These are phyloP conservation scores for Sphaerostilbella broomeana DNA, from an alignment of 2,329 filamentous ascomycete species.

Conservation along the genomic window DNA sequence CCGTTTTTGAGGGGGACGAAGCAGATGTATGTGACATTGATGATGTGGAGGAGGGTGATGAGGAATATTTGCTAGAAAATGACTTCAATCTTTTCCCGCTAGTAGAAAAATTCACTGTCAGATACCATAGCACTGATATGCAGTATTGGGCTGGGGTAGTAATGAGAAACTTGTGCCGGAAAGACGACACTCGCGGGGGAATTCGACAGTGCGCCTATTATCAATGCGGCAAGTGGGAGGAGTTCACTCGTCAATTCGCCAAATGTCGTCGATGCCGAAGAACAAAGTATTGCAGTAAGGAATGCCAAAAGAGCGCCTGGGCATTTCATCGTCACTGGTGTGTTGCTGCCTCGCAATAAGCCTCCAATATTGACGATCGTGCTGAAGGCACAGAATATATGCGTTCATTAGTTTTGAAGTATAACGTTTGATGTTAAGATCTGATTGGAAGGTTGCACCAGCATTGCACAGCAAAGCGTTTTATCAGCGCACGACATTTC, in stretches of 20 bases:
- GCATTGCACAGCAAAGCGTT: conserved; percentile 38
- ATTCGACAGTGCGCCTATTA: conserved; percentile 98
- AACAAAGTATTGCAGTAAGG: conserved; percentile 99
- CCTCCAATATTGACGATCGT: background rate
- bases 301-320: conserved; percentile 99
- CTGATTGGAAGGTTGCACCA: conserved; percentile 27
- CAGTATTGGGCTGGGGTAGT: conserved; percentile 99
- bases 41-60: conserved; percentile 56
- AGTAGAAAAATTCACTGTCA: conserved; percentile 95
- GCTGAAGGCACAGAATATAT: background rate
- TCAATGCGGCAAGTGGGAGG: conserved; percentile 97
- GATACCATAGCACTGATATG: conserved; percentile 94
- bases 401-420: conserved; percentile 1
- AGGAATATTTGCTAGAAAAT: conserved; percentile 86
- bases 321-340: conserved; percentile 98
- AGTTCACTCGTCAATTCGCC: conserved; percentile 92
- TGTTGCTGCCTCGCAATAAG: conserved; percentile 59
- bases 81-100: conserved; percentile 98
- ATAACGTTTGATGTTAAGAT: conserved; percentile 23
- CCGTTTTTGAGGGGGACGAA: conserved; percentile 67
- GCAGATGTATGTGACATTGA: conserved; percentile 36
- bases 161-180: conserved; percentile 96
- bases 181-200: conserved; percentile 89
- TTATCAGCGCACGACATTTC: conserved; percentile 36
- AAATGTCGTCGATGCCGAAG: conserved; percentile 94